Percentiles rank a stretch among this genome's conserved stretches.
Evolutionary conservation across 2,329 filamentous ascomycete genomes (phyloP).

Genomic region (Fusarium albidum): DNA sequence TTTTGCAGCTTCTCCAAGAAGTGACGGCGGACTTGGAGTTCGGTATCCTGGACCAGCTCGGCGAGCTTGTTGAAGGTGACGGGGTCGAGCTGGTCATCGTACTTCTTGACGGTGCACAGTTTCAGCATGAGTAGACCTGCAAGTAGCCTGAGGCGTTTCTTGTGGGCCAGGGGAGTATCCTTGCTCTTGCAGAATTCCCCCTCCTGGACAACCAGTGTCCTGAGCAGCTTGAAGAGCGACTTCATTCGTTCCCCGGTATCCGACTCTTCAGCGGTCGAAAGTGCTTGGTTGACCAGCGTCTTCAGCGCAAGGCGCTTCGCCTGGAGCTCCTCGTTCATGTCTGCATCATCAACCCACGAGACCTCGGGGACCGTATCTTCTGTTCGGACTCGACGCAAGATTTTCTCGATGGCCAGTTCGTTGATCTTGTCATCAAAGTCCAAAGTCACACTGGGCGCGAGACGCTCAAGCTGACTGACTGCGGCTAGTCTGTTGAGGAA

Average conservation of each 20-base stretch:
- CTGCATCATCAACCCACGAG: slow-evolving; percentile 72
- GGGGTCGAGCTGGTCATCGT: slow-evolving; percentile 78
- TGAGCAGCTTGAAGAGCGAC: slow-evolving; percentile 81
- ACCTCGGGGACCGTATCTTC: slow-evolving; percentile 65
- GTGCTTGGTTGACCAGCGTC: slow-evolving; percentile 84
- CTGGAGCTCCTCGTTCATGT: slow-evolving; percentile 80
- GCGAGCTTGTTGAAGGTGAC: slow-evolving; percentile 83
- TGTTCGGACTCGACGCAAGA: slow-evolving; percentile 75
- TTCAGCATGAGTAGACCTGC: slow-evolving; percentile 86
- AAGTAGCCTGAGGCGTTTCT: slow-evolving; percentile 79
- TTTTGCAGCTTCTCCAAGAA: slow-evolving; percentile 92
- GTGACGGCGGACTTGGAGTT: slow-evolving; percentile 75
- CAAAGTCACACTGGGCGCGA: slow-evolving; percentile 76
- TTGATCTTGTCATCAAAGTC: slow-evolving; percentile 80
- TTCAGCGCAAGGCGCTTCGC: slow-evolving; percentile 87
- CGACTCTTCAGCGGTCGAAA: slow-evolving; percentile 63
- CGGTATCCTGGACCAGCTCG: slow-evolving; percentile 80
- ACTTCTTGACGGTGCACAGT: slow-evolving; percentile 77
- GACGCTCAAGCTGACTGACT: slow-evolving; percentile 77
- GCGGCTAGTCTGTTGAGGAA: slow-evolving; percentile 80
- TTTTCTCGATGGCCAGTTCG: slow-evolving; percentile 77
- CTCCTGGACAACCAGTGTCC: slow-evolving; percentile 75
- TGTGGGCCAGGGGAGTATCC: slow-evolving; percentile 80
- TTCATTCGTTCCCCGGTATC: slow-evolving; percentile 67
- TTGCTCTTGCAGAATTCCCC: slow-evolving; percentile 82